Evolutionary conservation across 2,329 filamentous ascomycete species (phyloP), one percentile per base, ranked within the genome.

Genomic region (Coccinonectria pachysandricola): DNA sequence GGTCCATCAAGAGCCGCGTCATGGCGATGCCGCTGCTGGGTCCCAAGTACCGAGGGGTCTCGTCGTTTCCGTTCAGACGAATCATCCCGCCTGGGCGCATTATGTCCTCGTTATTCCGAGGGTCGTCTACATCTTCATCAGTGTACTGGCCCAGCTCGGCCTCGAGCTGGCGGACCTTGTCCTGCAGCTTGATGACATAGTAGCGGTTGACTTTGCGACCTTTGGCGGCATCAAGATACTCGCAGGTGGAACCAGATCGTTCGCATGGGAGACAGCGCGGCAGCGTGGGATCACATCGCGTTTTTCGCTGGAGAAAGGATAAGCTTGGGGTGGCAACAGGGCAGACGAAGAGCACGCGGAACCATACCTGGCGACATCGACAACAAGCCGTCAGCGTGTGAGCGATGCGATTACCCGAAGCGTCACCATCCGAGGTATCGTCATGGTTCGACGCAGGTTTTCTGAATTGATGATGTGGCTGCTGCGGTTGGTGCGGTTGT

Each of bases 11-110:
- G 41, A 96, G 68, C 15, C 88, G 76, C 8, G 87, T 93, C 63
- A 96, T 93, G 48, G 86, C 84, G 45, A 95, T 94, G 33, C 88
- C 91, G 52, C 88, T 96, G 24, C 87, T 94, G 3, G 91, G 83
- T 0, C 91, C 91, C 3, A 98, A 64, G 50, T 91, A 96, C 36
- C 88, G 82, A 10, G 83, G 77, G 2, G 72, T 78, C 56, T 95
- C 88, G 51, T 93, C 85, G 30, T 78, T 77, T 44, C 88, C 83
- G 45, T 80, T 77, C 27, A 96, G 73, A 21, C 79, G 79, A 43
- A 96, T 84, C 40, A 88, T 71, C 14, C 86, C 87, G 12, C 84
- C 84, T 1, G 83, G 82, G 12, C 86, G 79, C 43, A 95, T 75
- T 55, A 95, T 81, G 42, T 91, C 76, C 53, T 95, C 88, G 12